Conservation (phyloP, 495 filamentous ascomycete species). For the Lophium mytilinum region DNA sequence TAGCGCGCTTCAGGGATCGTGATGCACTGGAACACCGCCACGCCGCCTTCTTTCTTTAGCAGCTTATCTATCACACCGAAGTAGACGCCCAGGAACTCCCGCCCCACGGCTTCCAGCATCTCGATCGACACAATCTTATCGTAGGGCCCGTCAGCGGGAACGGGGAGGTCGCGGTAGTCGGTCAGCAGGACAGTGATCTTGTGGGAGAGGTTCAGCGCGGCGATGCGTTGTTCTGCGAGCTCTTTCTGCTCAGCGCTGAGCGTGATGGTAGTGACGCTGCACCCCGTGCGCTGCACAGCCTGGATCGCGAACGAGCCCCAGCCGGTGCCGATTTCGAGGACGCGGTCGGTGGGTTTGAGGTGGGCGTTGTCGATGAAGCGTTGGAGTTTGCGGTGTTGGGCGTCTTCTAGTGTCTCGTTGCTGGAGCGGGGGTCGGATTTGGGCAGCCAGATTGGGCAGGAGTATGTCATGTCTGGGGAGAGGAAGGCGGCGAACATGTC, state of each 20-base stretch:
- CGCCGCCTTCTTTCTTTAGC: slow-evolving; percentile 54
- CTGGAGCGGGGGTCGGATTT: slow-evolving; percentile 27
- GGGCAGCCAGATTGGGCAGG: slow-evolving; percentile 58
- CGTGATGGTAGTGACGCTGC: slow-evolving; percentile 55
- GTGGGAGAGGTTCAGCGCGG: slow-evolving; percentile 42
- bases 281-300: slow-evolving; percentile 51
- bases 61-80: slow-evolving; percentile 44
- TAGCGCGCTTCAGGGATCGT: slow-evolving; percentile 58
- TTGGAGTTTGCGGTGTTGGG: slow-evolving; percentile 56
- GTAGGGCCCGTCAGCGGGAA: slow-evolving; percentile 44
- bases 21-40: slow-evolving; percentile 67
- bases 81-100: slow-evolving; percentile 52
- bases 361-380: slow-evolving; percentile 52
- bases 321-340: slow-evolving; percentile 62
- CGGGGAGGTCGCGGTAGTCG: slow-evolving; percentile 52
- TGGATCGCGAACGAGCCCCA: slow-evolving; percentile 62
- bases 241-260: slow-evolving; percentile 53
- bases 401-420: slow-evolving; percentile 51
- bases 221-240: slow-evolving; percentile 51
- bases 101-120: slow-evolving; percentile 68
- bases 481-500: slow-evolving; percentile 66
- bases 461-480: slow-evolving; percentile 69
- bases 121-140: slow-evolving; percentile 67
- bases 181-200: slow-evolving; percentile 49
- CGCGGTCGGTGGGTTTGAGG: slow-evolving; percentile 54